phyloP scores from a whole-genome alignment of 2,329 filamentous ascomycete species.

The Fusarium keratoplasticum region DNA sequence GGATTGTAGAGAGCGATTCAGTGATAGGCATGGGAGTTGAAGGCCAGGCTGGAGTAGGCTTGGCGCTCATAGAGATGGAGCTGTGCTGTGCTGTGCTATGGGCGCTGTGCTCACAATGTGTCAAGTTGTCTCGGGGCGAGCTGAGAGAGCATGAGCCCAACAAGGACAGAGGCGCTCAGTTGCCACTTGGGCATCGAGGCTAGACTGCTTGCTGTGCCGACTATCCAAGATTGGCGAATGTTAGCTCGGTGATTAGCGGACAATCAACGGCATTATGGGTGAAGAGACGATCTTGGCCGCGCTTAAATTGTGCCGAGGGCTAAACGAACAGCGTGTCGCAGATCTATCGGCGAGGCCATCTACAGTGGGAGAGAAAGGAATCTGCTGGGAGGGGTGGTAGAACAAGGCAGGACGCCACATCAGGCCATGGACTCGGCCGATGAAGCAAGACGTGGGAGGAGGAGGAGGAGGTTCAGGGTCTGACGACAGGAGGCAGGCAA shows the following conservation, averaged over 20 bases:
- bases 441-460: slow-evolving; percentile 9
- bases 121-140: slow-evolving; percentile 2
- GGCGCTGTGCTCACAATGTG: neutral
- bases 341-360: slow-evolving; percentile 9
- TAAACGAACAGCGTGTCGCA: slow-evolving; percentile 3
- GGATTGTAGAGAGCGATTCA: neutral
- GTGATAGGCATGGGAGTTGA: neutral
- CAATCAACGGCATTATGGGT: slow-evolving; percentile 14
- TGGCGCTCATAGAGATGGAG: neutral
- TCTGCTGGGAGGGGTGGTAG: slow-evolving; percentile 13
- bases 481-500: slow-evolving; percentile 6
- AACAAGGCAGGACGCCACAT: slow-evolving; percentile 25
- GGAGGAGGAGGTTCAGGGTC: neutral
- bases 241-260: slow-evolving; percentile 7
- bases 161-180: neutral
- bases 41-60: neutral
- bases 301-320: neutral
- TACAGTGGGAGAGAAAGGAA: neutral
- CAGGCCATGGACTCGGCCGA: slow-evolving; percentile 19
- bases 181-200: slow-evolving; percentile 34
- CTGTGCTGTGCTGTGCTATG: neutral
- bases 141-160: slow-evolving; percentile 2
- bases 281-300: slow-evolving; percentile 3
- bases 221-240: slow-evolving; percentile 31
- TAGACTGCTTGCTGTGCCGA: neutral